Conservation (phyloP, 352 stramenopile genomes). For the Globisporangium middletonii region DNA sequence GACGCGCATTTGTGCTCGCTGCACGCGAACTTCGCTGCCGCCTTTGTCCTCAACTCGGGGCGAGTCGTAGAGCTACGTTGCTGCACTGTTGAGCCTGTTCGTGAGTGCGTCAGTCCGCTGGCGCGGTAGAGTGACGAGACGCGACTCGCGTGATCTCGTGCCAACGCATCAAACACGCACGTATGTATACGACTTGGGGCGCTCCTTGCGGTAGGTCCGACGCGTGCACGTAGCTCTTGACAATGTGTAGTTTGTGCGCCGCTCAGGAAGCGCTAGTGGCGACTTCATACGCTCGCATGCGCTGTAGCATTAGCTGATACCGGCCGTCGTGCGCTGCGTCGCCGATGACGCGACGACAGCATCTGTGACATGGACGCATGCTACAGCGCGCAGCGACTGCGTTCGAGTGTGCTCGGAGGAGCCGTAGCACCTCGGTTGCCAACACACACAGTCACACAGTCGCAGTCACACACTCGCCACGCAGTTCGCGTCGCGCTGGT, state of each 20-base stretch:
- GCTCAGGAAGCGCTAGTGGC: slow-evolving; percentile 15
- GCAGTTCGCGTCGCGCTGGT: too few relatives aligned
- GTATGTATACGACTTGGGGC: slow-evolving; percentile 18
- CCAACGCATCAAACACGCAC: too few relatives aligned
- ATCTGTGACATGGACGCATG: neutral
- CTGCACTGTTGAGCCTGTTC: slow-evolving; percentile 15
- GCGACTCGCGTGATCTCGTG: too few relatives aligned
- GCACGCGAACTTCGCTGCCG: neutral
- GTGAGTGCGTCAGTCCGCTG: neutral
- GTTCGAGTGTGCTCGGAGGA: too few relatives aligned
- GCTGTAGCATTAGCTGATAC: neutral
- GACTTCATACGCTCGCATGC: neutral
- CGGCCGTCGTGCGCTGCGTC: too few relatives aligned
- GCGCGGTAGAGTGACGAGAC: neutral
- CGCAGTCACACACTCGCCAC: neutral
- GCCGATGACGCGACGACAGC: neutral
- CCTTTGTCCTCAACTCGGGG: slow-evolving; percentile 5
- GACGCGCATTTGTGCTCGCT: neutral
- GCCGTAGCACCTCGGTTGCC: too few relatives aligned
- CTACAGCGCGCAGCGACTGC: too few relatives aligned
- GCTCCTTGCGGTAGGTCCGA: slow-evolving; percentile 26
- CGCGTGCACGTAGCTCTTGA: slow-evolving; percentile 48
- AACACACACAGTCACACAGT: neutral
- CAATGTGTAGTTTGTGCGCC: slow-evolving; percentile 18
- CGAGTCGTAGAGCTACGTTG: slow-evolving; percentile 12